Evolutionary conservation across 148 eudicot genomes (phyloP).

Genomic region (Chenopodium quinoa): DNA sequence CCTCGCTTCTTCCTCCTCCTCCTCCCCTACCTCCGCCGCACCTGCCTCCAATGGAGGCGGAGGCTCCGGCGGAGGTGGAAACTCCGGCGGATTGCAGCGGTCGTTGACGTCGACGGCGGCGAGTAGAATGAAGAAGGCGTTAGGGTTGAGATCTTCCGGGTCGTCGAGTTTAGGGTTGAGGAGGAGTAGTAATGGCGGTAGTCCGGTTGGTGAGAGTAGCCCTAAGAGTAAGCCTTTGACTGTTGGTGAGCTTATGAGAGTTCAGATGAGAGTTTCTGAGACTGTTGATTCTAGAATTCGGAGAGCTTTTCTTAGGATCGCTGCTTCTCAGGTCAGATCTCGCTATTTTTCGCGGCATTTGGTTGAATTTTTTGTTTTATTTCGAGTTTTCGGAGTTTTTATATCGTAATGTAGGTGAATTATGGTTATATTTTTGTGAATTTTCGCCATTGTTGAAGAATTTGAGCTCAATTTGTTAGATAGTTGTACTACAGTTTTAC

Average conservation of each 20-base stretch:
- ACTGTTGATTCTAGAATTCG: conserved; percentile 74
- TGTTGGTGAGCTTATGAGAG: conserved; percentile 83
- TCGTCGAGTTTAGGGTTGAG: conserved; percentile 42
- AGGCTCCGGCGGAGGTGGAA: conserved; percentile 16
- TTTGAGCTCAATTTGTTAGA: not conserved
- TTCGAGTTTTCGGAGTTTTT: not conserved
- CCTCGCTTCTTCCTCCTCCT: conserved; percentile 38
- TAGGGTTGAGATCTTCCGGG: conserved; percentile 68
- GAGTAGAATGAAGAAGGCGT: conserved; percentile 81
- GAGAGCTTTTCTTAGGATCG: conserved; percentile 69
- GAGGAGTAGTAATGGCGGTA: conserved; percentile 30
- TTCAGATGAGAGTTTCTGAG: conserved; percentile 85
- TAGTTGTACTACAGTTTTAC: not conserved
- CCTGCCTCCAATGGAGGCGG: conserved; percentile 25
- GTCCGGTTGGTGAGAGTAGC: conserved; percentile 25
- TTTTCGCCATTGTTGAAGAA: not conserved
- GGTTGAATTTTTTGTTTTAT: not conserved
- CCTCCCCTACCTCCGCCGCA: conserved; percentile 24
- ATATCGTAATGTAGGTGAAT: not conserved
- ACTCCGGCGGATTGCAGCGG: conserved; percentile 38
- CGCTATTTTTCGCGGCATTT: not conserved
- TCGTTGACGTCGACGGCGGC: conserved; percentile 79
- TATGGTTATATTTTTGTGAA: not conserved
- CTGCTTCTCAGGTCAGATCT: conserved; percentile 76
- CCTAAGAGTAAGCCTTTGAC: conserved; percentile 51